A percentile compares a stretch with the other conserved stretches of the same genome.
These are phyloP conservation scores for Naematelia encephala DNA, from an alignment of 768 basidiomycete species.

Conservation along the genomic window DNA sequence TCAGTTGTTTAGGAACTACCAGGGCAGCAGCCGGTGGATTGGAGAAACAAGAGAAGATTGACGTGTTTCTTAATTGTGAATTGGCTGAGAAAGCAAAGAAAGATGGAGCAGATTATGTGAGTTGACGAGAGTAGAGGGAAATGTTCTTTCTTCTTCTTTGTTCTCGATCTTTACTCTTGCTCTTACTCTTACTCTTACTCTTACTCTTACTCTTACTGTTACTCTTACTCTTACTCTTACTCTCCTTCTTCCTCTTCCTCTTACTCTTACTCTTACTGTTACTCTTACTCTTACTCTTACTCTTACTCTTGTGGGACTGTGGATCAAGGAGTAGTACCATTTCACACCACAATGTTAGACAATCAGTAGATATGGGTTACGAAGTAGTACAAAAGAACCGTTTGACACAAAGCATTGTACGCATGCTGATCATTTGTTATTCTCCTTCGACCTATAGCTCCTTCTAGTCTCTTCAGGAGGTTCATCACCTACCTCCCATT, in stretches of 20 bases:
- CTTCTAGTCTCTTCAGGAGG: conserved; percentile 44
- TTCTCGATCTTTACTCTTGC: neutral
- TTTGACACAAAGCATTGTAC: too few species aligned
- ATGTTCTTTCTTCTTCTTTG: neutral
- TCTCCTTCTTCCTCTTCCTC: neutral
- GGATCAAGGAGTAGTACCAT: too few species aligned
- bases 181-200: neutral
- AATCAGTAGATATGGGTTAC: too few species aligned
- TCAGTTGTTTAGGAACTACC: conserved; percentile 45
- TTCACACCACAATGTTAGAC: neutral
- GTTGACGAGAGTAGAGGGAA: too few species aligned
- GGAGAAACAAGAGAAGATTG: conserved; percentile 40
- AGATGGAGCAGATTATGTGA: conserved; percentile 40
- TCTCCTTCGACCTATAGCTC: too few species aligned
- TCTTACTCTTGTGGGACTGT: too few species aligned
- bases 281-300: neutral
- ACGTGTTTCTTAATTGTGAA: conserved; percentile 40
- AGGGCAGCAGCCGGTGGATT: conserved; percentile 36
- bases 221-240: neutral
- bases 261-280: neutral
- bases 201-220: neutral
- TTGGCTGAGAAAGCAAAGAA: conserved; percentile 42
- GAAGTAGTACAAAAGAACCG: too few species aligned
- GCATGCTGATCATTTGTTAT: too few species aligned
- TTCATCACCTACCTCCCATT: conserved; percentile 17